Percentiles rank a stretch among this genome's conserved stretches.
Conservation (phyloP, 2,329 filamentous ascomycete species). For the Septoria linicola region DNA sequence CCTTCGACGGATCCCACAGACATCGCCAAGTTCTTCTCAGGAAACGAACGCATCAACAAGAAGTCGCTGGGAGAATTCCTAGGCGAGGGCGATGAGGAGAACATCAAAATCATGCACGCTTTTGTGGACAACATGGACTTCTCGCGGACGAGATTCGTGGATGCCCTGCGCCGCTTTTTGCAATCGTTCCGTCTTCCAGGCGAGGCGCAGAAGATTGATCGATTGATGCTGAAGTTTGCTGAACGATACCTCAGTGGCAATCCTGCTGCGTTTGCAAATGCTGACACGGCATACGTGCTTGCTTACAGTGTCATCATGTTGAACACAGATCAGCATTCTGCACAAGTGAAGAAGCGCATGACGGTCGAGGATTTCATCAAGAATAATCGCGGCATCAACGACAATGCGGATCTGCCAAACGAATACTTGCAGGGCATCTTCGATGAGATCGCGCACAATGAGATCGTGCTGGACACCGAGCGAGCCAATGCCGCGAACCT, state of each 20-base stretch:
- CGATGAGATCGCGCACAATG: slow-evolving; percentile 85
- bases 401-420: slow-evolving; percentile 86
- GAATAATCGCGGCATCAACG: slow-evolving; percentile 98
- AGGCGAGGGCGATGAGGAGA: slow-evolving; percentile 87
- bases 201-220: slow-evolving; percentile 98
- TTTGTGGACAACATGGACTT: slow-evolving; percentile 98
- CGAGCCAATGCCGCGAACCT: slow-evolving; percentile 82
- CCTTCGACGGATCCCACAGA: slow-evolving; percentile 73
- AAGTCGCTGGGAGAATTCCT: slow-evolving; percentile 89
- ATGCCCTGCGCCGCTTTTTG: slow-evolving; percentile 84
- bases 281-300: slow-evolving; percentile 93
- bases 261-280: slow-evolving; percentile 95
- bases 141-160: slow-evolving; percentile 83
- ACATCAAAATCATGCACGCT: slow-evolving; percentile 96
- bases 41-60: slow-evolving; percentile 85
- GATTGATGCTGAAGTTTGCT: slow-evolving; percentile 98
- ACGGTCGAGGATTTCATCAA: slow-evolving; percentile 97
- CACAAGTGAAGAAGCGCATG: slow-evolving; percentile 84
- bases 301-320: slow-evolving; percentile 96
- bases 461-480: slow-evolving; percentile 93
- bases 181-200: slow-evolving; percentile 93
- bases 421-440: slow-evolving; percentile 89
- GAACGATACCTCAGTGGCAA: slow-evolving; percentile 94
- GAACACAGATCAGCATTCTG: slow-evolving; percentile 93
- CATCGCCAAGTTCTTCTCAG: slow-evolving; percentile 78